These are phyloP conservation scores for Solanum ossicruentum DNA, from an alignment of 257 asterid species.

Conservation along the genomic window DNA sequence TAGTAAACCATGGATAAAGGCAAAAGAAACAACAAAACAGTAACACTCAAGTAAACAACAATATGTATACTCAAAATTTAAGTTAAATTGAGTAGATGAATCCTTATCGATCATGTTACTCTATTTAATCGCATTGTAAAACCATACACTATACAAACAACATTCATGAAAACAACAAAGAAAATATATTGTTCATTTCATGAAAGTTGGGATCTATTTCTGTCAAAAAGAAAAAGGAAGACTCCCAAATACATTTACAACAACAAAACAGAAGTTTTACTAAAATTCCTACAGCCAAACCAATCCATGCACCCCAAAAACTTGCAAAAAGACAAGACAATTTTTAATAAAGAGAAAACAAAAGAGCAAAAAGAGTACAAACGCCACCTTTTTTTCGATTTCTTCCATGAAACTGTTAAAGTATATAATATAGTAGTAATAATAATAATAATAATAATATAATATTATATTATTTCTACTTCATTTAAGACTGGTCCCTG, in stretches of 20 bases:
- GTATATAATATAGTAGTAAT: not conserved
- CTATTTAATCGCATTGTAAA: not conserved
- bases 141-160: not conserved
- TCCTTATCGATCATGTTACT: not conserved
- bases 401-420: not conserved
- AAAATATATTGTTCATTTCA: not conserved
- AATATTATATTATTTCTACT: not conserved
- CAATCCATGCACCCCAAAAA: not conserved
- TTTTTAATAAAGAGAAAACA: not conserved
- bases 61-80: no score
- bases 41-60: not conserved
- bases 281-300: not conserved
- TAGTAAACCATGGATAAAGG: not conserved
- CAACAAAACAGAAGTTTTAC: not conserved
- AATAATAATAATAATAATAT: not conserved
- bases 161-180: not conserved
- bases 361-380: not conserved
- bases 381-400: not conserved
- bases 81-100: no score
- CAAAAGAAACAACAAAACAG: not conserved
- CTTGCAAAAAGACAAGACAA: not conserved
- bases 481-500: slow-evolving; percentile 33
- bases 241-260: not conserved
- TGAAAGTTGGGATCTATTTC: not conserved
- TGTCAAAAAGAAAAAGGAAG: not conserved